A percentile compares a stretch with the other conserved stretches of the same genome.
phyloP scores from a whole-genome alignment of 208 protist species.

The Acanthamoeba healyi region DNA sequence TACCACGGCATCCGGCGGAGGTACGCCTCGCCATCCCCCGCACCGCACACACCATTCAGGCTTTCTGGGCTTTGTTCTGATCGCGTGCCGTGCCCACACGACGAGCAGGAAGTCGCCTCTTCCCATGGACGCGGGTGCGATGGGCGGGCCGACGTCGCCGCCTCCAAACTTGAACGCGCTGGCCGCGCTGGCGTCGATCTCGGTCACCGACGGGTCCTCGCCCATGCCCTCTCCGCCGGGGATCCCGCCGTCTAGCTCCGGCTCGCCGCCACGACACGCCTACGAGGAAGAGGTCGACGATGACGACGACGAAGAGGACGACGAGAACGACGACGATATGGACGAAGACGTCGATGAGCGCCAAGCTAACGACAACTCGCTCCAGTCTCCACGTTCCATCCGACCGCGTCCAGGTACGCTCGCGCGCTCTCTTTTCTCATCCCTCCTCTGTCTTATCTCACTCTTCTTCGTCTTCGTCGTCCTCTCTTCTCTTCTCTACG shows the following conservation, averaged over 20 bases:
- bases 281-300: background rate
- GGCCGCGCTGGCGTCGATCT: background rate
- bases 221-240: background rate
- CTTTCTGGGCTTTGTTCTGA: too few relatives aligned
- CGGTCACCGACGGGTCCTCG: background rate
- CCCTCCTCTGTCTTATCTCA: too few relatives aligned
- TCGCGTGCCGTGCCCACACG: too few relatives aligned
- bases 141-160: background rate
- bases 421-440: background rate
- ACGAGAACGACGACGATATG: background rate
- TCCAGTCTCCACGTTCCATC: too few relatives aligned
- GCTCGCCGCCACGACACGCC: background rate
- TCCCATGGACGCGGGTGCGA: background rate
- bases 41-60: background rate
- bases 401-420: too few relatives aligned
- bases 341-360: background rate
- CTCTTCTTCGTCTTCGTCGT: too few relatives aligned
- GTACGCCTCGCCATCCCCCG: background rate
- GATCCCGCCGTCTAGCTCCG: background rate
- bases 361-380: background rate
- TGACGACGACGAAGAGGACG: too few relatives aligned
- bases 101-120: too few relatives aligned
- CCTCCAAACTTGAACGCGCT: background rate
- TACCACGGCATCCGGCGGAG: constrained; percentile 80
- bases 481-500: too few relatives aligned